A percentile compares a stretch with the other conserved stretches of the same genome.
phyloP scores from a whole-genome alignment of 768 basidiomycete genomes.

The Collybia mongolica region DNA sequence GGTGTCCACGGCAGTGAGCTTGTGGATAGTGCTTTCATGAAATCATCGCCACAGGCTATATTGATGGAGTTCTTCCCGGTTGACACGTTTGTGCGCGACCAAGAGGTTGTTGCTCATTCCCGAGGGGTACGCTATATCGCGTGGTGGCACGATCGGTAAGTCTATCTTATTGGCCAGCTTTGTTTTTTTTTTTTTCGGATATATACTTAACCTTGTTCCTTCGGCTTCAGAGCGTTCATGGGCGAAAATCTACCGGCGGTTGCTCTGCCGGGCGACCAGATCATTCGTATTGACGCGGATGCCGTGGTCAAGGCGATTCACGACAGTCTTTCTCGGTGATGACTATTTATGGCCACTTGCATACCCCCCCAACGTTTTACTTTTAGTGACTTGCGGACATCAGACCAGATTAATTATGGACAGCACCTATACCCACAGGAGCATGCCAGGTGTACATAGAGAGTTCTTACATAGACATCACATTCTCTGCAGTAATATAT shows the following conservation, averaged over 20 bases:
- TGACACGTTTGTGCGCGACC: slow-evolving; percentile 62
- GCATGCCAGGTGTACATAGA: no score
- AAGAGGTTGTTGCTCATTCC: slow-evolving; percentile 53
- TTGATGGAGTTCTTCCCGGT: slow-evolving; percentile 78
- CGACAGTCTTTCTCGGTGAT: slow-evolving; percentile 15
- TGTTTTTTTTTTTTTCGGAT: background rate
- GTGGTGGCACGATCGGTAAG: slow-evolving; percentile 41
- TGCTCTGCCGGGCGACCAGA: slow-evolving; percentile 19
- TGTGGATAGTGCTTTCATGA: slow-evolving; percentile 71
- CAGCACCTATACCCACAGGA: no score
- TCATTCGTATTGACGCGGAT: slow-evolving; percentile 36
- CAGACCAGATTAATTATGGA: no score
- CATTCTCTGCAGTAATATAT: no score
- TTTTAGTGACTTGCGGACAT: no score
- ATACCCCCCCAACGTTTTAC: no score
- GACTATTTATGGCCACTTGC: no score
- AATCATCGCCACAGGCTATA: slow-evolving; percentile 53
- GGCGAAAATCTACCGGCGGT: slow-evolving; percentile 31
- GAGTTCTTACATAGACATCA: no score
- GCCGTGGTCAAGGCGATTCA: slow-evolving; percentile 40
- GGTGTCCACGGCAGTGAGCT: slow-evolving; percentile 62
- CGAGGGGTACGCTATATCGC: slow-evolving; percentile 58
- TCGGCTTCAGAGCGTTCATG: slow-evolving; percentile 32
- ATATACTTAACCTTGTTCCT: slow-evolving; percentile 2
- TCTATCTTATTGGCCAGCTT: background rate